Base-by-base conservation (phyloP, 345 rosid species). In the Laguncularia racemosa region DNA sequence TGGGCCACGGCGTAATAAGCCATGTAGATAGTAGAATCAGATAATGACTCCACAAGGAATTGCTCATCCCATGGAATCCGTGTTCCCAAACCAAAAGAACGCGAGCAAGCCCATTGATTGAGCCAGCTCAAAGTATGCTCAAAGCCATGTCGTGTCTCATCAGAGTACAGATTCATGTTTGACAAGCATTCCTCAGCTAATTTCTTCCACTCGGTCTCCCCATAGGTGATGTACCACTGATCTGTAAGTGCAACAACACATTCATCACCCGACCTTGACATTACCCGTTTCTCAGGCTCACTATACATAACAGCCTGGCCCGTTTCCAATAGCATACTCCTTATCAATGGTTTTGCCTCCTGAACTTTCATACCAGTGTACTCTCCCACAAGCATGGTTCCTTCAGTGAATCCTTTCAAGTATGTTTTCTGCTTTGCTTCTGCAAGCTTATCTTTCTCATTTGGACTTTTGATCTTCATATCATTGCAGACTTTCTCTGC, bases 101-200 rank as follows among this genome's bases (percentile, higher is more conserved):
- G 81, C n/a, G 98, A 92, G 71, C 98, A 89, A 51, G 97, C 98
- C 97, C 98, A 92, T 71, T 89, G 98, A 71, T 89, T 92, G 57
- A 92, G 79, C 98, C 98, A 92, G 68, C 89, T 53, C 73, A 89
- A 75, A 14, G 98, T 86, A 57, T 92, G 97, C 79, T 84, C 98
- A 75, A 92, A 92, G 19, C 84, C 87, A 59, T 86, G 88, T 15
- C 84, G 73, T 21, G 89, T 83, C 83, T 92, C 97, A 26, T 92
- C 95, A 49, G 83, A 76, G 72, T 72, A 92, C 44, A 86, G 76
- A 75, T 86, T 86, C 96, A 89, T 92, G 50, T 52, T 75, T 40
- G 86, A 69, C 26, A 92, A 76, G 74, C 98, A 89, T 28, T 92
- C 96, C 68, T 84, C 91, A 9, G 93, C 81, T 59, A 84, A 33